phyloP scores from a whole-genome alignment of 1,284 basidiomycete genomes.

The Sparassis latifolia region DNA sequence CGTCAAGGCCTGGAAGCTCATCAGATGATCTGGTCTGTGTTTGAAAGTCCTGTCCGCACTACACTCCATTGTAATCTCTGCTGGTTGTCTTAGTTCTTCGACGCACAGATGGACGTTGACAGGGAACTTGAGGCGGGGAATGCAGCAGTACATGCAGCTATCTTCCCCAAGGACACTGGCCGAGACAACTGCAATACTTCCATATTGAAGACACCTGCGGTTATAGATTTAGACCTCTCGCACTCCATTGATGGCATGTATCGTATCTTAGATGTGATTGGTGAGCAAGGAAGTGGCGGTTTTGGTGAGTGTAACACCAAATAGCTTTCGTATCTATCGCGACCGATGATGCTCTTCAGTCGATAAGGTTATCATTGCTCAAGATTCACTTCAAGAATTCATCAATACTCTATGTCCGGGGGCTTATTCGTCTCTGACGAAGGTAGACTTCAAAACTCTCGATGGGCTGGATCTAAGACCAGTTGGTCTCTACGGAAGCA shows the following conservation, averaged over 20 bases:
- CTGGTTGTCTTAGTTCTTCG: too few species aligned
- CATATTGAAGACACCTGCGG: too few species aligned
- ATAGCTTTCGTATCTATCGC: background rate
- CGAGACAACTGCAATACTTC: too few species aligned
- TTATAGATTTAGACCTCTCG: conserved; percentile 7
- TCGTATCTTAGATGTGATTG: conserved; percentile 46
- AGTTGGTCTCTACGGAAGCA: conserved; percentile 51
- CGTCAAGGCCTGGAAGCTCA: too few species aligned
- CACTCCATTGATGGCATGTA: conserved; percentile 34
- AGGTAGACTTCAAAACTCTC: conserved; percentile 44
- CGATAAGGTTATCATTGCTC: conserved; percentile 53
- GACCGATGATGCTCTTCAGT: conserved; percentile 26
- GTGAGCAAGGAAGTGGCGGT: conserved; percentile 43
- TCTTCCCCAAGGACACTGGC: too few species aligned
- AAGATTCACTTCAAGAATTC: conserved; percentile 37
- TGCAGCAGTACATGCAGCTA: too few species aligned
- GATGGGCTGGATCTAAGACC: conserved; percentile 39
- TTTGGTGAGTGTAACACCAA: conserved; percentile 29
- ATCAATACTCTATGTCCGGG: conserved; percentile 41
- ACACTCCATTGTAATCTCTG: too few species aligned
- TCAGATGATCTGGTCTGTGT: too few species aligned
- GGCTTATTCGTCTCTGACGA: conserved; percentile 43
- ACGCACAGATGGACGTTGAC: too few species aligned
- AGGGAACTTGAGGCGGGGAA: too few species aligned
- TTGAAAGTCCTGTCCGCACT: too few species aligned